A percentile compares a stretch with the other conserved stretches of the same genome.
Conservation (phyloP, 2,329 filamentous ascomycete genomes). For the Stachybotrys elegans region DNA sequence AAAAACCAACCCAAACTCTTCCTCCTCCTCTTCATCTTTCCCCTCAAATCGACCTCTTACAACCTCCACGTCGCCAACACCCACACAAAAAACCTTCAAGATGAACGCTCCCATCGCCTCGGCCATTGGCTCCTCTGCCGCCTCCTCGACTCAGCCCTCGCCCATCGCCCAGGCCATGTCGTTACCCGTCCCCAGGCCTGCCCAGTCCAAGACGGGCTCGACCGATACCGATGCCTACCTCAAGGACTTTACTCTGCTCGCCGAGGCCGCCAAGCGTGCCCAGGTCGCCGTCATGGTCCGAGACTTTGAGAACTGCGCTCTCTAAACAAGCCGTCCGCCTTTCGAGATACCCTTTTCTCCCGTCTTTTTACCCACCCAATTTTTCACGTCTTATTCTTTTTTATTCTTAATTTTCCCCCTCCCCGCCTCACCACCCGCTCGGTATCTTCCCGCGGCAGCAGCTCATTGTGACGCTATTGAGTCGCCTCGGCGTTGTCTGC, state of each 20-base stretch:
- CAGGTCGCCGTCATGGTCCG: conserved; percentile 86
- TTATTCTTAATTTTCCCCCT: too few relatives aligned
- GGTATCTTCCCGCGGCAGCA: too few relatives aligned
- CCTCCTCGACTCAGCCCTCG: conserved; percentile 20
- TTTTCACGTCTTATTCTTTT: too few relatives aligned
- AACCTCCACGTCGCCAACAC: neutral
- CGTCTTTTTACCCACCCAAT: too few relatives aligned
- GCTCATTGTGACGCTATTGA: too few relatives aligned
- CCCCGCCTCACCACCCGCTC: too few relatives aligned
- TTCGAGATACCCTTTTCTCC: too few relatives aligned
- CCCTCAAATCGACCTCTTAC: too few relatives aligned
- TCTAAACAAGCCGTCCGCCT: too few relatives aligned
- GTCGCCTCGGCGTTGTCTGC: too few relatives aligned
- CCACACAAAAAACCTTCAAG: conserved; percentile 7
- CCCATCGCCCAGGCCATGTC: conserved; percentile 19
- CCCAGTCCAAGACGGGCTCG: conserved; percentile 30
- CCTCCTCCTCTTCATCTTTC: too few relatives aligned
- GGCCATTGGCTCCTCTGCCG: conserved; percentile 14
- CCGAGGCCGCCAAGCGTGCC: conserved; percentile 88
- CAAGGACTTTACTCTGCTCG: conserved; percentile 77
- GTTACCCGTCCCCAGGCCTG: conserved; percentile 16
- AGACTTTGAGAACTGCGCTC: conserved; percentile 71
- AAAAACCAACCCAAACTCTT: too few relatives aligned
- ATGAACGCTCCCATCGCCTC: conserved; percentile 32
- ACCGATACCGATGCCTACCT: conserved; percentile 60